Percentiles rank a stretch among this genome's conserved stretches.
Conservation (phyloP, 2,329 filamentous ascomycete species). For the Cercospora sp. region DNA sequence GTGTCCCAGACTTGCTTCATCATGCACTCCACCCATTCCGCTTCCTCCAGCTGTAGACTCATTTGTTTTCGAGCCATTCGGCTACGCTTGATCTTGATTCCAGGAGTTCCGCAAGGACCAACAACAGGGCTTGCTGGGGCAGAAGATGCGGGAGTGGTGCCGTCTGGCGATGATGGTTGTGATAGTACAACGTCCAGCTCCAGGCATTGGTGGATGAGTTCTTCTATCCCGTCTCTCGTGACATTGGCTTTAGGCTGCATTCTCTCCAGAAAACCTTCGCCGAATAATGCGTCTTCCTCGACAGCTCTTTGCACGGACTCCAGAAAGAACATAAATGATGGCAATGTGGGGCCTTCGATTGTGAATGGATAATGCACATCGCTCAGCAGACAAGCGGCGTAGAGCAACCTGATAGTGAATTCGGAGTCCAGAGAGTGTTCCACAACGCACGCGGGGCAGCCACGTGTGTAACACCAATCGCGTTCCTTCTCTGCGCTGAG, state of each 20-base stretch:
- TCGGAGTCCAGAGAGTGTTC: conserved; percentile 49
- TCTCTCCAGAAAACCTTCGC: conserved; percentile 46
- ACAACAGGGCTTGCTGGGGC: conserved; percentile 29
- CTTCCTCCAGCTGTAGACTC: conserved; percentile 47
- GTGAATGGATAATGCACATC: conserved; percentile 43
- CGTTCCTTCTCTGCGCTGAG: conserved; percentile 53
- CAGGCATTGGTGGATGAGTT: conserved; percentile 50
- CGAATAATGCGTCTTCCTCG: conserved; percentile 48
- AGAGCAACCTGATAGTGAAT: conserved; percentile 49
- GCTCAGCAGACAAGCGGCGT: conserved; percentile 51
- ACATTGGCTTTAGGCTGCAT: conserved; percentile 47
- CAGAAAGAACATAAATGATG: conserved; percentile 45
- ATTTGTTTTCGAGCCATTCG: conserved; percentile 51
- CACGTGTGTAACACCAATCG: conserved; percentile 58
- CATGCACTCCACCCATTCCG: conserved; percentile 45
- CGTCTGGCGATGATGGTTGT: conserved; percentile 31
- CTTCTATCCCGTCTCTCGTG: conserved; percentile 48
- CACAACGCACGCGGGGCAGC: conserved; percentile 56
- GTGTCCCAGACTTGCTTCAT: conserved; percentile 48
- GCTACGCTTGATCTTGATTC: conserved; percentile 43
- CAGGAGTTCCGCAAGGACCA: conserved; percentile 33
- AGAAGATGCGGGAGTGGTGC: conserved; percentile 28
- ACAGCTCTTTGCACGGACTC: conserved; percentile 46
- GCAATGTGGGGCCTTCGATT: conserved; percentile 39
- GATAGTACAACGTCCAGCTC: conserved; percentile 43